Evolutionary conservation across 345 rosid genomes (phyloP).

Genomic region (Eucalyptus caleyi): DNA sequence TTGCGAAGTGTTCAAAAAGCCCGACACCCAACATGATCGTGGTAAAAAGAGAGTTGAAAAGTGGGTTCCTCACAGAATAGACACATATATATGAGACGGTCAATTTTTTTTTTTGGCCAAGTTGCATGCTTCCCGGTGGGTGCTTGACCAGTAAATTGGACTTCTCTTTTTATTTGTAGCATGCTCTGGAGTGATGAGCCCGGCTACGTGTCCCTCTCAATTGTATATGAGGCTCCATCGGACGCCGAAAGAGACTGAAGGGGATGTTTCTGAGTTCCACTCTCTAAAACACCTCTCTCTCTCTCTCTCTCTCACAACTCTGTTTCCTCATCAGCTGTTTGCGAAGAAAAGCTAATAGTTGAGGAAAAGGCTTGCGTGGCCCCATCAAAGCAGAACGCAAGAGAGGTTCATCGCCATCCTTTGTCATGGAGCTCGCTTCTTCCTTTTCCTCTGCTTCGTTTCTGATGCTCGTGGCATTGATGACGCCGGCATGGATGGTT

Average conservation of each 20-base stretch:
- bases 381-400: background rate
- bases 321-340: background rate
- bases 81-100: background rate
- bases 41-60: background rate
- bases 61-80: background rate
- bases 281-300: background rate
- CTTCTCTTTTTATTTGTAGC: background rate
- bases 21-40: background rate
- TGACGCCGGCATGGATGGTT: conserved; percentile 27
- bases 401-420: background rate
- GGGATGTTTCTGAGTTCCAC: background rate
- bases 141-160: background rate
- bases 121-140: background rate
- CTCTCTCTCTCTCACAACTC: background rate
- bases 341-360: background rate
- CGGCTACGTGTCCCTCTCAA: background rate
- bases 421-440: background rate
- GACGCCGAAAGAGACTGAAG: background rate
- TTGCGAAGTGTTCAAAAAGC: background rate
- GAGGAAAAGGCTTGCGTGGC: background rate
- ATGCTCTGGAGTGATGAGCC: background rate
- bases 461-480: background rate
- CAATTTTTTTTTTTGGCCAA: background rate
- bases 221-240: background rate
- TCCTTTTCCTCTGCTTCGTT: background rate